Base-by-base conservation (phyloP, 2,329 filamentous ascomycete genomes). In the Xylariales sp. region DNA sequence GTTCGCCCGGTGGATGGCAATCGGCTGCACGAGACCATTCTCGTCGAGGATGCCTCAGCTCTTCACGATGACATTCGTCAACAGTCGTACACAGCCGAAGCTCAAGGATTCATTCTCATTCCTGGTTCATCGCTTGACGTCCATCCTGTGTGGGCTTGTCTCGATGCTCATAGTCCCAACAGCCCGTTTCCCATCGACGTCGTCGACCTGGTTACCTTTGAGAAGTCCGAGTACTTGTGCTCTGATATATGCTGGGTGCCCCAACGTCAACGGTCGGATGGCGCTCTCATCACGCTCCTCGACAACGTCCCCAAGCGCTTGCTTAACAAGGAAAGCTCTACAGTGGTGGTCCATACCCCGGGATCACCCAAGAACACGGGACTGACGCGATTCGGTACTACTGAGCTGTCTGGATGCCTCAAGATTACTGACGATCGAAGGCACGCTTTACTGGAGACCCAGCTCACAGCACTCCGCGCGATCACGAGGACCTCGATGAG, bases 161-260 rank as follows among this genome's bases (percentile, higher is more conserved):
- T 22, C 21, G 34, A 38, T 15, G 14, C 38, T 3, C n/a, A 38
- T 15, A 21, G 19, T 8, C 15, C 31, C 12, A 27, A 40, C 19
- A 6, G 14, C 18, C 41, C 41, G 7, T 43, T 32, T 31, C 29
- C 19, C 12, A 39, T 51, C 4, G 31, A 41, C 27, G 39, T 53
- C n/a, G 45, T 56, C 9, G 53, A 55, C 29, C 21, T 58, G 12
- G 43, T 11, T 6, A 47, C 45, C 2, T 48, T 49, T 12, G 31
- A 53, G 14, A 39, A 16, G 9, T 44, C 31, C 2, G 38, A 31
- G 2, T 41, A 44, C 10, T 18, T 50, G 6, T 49, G 53, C 18
- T 10, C 44, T 2, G 34, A 39, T 2, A 44, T 59, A 18, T 57
- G 53, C 44, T 59, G 56, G 56, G 49, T 58, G 5, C 54, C 56